Evolutionary conservation across 129 eudicot genomes (phyloP), one percentile per base, ranked within the genome.

Genomic region (Artemisia argyi): DNA sequence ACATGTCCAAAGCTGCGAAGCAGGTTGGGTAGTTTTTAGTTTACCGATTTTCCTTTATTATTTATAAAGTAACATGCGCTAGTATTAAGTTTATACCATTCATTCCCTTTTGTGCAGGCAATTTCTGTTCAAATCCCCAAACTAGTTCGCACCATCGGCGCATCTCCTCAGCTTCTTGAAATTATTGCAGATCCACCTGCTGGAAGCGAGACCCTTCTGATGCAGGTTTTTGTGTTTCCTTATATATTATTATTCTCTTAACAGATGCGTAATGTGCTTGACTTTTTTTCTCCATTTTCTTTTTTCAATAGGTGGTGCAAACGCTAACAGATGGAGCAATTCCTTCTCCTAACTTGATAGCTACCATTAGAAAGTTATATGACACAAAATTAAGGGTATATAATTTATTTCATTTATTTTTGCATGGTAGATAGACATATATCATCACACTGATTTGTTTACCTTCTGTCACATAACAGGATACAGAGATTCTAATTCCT

Each of bases 81-180:
- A 19, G 53, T 42, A 32, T 30, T 22, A 42, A 50, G 22, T 52
- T 79, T 55, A 61, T 51, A 48, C 49, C 63, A 18, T 48, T n/a
- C 3, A 39, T 62, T 72, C 72, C 66, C 73, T 49, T 49, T 60
- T 67, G 56, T 77, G 65, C 91, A 95, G 99, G 99, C 90, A 71
- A 79, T 95, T 81, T 89, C 76, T 47, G 78, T 78, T 50, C 97
- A 91, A 74, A 88, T 95, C 62, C 97, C 97, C 10, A 86, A 88
- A 72, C 88, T 95, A 51, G 92, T 95, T 66, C 96, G 97, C 66
- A 91, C 99, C 3, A 95, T 95, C 83, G 99, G 99, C 61, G 26
- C 97, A 54, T 91, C 99, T 47, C 70, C 90, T 18, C 86, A 87
- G 70, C 88, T 95, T 70, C 97, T 95, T 70, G 91, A 81, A 73